Base-by-base conservation (phyloP, 1,284 basidiomycete genomes). In the Agroathelia rolfsii region DNA sequence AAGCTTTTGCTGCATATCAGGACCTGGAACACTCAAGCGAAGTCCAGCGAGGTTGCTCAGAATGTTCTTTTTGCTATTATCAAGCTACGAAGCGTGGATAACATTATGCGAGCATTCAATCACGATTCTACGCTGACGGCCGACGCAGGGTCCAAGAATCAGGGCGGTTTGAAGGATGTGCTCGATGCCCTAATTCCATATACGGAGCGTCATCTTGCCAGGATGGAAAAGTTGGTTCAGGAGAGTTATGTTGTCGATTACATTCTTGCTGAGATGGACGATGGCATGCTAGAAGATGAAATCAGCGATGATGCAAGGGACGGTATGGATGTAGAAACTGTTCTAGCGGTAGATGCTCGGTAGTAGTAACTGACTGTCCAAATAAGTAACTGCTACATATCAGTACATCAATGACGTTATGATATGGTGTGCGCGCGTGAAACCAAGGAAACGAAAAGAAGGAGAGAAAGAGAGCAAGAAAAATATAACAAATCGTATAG, bases 191-290 rank as follows among this genome's bases (percentile, higher is more conserved):
- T 96, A 34, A 70, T 96, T 35, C 89, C 94, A 6, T 98, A 98
- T 55, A 94, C 92, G 7, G 87, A 94, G 53, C 70, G 94, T 28
- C 94, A 98, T 58, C 73, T 93, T 28, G 60, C 75, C 18, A 67
- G 94, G 39, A 74, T 93, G 52, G 89, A 95, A 43, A 73, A 80
- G 45, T 61, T 94, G 37, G 69, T 94, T 25, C 85, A 94, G 57
- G 94, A 97, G 51, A 92, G 86, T 51, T 93, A 88, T 48, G 78
- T 95, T 45, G 72, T 97, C 34, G 93, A 97, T 53, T 95, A 88
- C 46, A 71, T 95, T 29, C 62, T 97, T 7, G 75, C 76, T 17
- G 88, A 93, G 65, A 96, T 95, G 90, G 89, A 93, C 51, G 81
- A 71, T 40, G 79, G 79, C 18, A 65, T 81, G 55, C 70, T 79